Evolutionary conservation across 1,284 basidiomycete species (phyloP), one percentile per base, ranked within the genome.

Genomic region (Pseudozyma hubeiensis): DNA sequence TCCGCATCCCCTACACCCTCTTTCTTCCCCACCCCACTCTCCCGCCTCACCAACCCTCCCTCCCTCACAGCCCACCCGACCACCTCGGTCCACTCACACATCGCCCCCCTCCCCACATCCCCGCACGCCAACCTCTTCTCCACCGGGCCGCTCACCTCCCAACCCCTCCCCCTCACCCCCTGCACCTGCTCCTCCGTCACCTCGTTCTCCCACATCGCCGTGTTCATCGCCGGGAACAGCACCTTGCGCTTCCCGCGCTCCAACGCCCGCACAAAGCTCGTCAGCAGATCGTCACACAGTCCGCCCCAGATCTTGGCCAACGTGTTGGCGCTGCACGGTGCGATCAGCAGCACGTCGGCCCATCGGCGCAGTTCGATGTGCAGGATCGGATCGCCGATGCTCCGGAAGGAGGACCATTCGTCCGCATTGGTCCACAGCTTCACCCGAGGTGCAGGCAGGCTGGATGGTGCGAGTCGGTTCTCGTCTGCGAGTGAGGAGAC

Each of bases 191-290:
- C 89, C 3, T 88, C 88, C 0, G 96, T 98, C 37, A 98, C 87
- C n/a, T 94, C 93, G 81, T 99, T 94, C 70, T 92, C 88, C 83
- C 92, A 98, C 96, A 99, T 98, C 73, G 93, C 87, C 6, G 95
- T 98, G 84, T 99, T 99, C 96, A 98, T 99, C 0, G 97, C 96
- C 4, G 96, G 97, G 80, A 95, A 98, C 34, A 98, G 85, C 77
- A 91, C 92, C 16, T 93, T 93, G 2, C 92, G 91, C 0, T 92
- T 96, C 3, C 88, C 88, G 0, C 93, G 91, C 8, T 91, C 87
- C 0, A 97, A 87, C 0, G 95, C 96, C 16, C 96, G 90, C 64
- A 99, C 88, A 9, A 98, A 87, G 7, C 92, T 94, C 2, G 94
- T 95, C 24, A 90, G 90, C 34, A 98, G 89, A 82, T 96, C 96